Percentiles rank a stretch among this genome's conserved stretches.
Conservation (phyloP, 257 asterid species). For the Petunia axillaris region DNA sequence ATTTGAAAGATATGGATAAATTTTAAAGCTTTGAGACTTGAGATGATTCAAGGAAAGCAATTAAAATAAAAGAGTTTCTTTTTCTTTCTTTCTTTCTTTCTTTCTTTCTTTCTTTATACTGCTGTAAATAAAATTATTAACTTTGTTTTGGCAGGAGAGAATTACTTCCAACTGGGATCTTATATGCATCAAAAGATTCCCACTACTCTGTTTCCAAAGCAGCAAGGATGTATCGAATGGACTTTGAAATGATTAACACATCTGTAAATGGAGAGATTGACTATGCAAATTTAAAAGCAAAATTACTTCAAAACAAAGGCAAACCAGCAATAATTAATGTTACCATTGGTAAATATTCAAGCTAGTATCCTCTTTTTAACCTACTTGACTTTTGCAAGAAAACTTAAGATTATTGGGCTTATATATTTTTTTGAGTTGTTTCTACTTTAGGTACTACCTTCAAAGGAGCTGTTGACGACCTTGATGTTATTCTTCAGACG, state of each 20-base stretch:
- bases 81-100: not conserved
- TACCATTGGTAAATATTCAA: slow-evolving; percentile 29
- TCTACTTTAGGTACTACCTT: slow-evolving; percentile 44
- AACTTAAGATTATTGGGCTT: not conserved
- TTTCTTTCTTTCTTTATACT: too few relatives aligned
- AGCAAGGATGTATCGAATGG: slow-evolving; percentile 32
- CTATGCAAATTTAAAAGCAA: slow-evolving; percentile 27
- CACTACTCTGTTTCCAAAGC: slow-evolving; percentile 30
- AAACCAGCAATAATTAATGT: slow-evolving; percentile 34
- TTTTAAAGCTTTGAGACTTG: not conserved
- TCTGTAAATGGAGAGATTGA: slow-evolving; percentile 29
- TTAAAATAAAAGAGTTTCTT: not conserved
- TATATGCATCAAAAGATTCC: slow-evolving; percentile 30
- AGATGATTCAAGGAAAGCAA: not conserved
- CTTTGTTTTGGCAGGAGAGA: slow-evolving; percentile 31
- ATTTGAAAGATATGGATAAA: not conserved
- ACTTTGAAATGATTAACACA: slow-evolving; percentile 22
- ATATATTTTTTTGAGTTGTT: not conserved
- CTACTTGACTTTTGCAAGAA: not conserved
- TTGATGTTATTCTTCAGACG: slow-evolving; percentile 40
- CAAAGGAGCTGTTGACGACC: slow-evolving; percentile 46
- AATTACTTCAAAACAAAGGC: slow-evolving; percentile 30
- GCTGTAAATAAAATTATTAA: not conserved
- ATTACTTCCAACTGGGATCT: slow-evolving; percentile 27
- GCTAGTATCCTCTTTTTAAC: not conserved